Percentiles rank a stretch among this genome's conserved stretches.
Conservation (phyloP, 1,139 yeast genomes). For the Yarrowia galli region DNA sequence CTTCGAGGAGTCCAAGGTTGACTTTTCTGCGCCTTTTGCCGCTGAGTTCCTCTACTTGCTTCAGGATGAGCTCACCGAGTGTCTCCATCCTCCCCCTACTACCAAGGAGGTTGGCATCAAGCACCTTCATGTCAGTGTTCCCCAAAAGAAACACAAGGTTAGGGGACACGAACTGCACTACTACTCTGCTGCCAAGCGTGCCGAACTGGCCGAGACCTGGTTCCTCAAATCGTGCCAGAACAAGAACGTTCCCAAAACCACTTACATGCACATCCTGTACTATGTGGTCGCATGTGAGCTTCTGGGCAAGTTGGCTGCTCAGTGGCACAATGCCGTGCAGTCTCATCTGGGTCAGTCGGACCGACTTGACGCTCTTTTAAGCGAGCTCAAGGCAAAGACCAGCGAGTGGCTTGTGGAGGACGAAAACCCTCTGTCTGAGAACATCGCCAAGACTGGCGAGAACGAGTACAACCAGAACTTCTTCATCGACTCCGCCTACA, state of each 20-base stretch:
- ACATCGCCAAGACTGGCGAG: slow-evolving; percentile 24
- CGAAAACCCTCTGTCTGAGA: slow-evolving; percentile 15
- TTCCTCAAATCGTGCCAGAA: slow-evolving; percentile 21
- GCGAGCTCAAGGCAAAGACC: slow-evolving; percentile 8
- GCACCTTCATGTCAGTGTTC: slow-evolving; percentile 1
- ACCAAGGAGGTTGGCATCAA: slow-evolving; percentile 5
- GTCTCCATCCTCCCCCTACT: neutral
- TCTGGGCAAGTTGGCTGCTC: slow-evolving; percentile 8
- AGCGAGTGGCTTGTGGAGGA: slow-evolving; percentile 17
- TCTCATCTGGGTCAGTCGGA: neutral
- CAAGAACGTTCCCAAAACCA: slow-evolving; percentile 12
- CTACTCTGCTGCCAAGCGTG: slow-evolving; percentile 25
- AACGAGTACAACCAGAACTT: slow-evolving; percentile 35
- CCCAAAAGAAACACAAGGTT: slow-evolving; percentile 2
- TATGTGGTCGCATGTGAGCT: slow-evolving; percentile 25
- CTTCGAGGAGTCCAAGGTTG: slow-evolving; percentile 21
- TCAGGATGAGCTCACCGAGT: slow-evolving; percentile 9
- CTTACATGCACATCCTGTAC: slow-evolving; percentile 13
- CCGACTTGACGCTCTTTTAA: slow-evolving; percentile 3
- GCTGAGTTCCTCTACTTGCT: slow-evolving; percentile 24
- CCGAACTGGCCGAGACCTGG: slow-evolving; percentile 24
- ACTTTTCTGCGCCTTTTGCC: slow-evolving; percentile 13
- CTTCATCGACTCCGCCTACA: slow-evolving; percentile 24
- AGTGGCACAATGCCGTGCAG: slow-evolving; percentile 22
- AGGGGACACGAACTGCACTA: slow-evolving; percentile 13